Base-by-base conservation (phyloP, 768 basidiomycete genomes). In the Scleroderma citrinum region DNA sequence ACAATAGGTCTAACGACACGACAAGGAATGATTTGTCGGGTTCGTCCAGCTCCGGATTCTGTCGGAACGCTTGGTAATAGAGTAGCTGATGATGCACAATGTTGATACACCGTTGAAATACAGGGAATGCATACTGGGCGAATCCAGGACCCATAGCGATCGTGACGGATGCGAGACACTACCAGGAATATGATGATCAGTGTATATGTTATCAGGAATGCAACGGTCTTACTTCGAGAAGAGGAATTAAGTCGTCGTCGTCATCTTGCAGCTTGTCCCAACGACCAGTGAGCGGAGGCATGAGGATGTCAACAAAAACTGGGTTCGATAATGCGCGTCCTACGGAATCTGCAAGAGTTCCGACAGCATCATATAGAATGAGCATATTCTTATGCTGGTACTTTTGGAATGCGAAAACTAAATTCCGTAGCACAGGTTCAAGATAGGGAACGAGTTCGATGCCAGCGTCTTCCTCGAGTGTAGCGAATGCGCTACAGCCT, bases 311-410 rank as follows among this genome's bases (percentile, higher is more conserved):
- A 46, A 98, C 88, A 63, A 88, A 93, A 8, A 80, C 71, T 7
- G 90, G 78, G 63, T 93, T 90, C 61, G 87, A 83, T 53, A 99
- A 70, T 5, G 92, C 88, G 34, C 83, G 65, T 3, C 94, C 94
- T 38, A 99, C 96, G 4, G 94, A 92, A 62, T 99, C 96, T 7
- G 96, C 96, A 32, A 99, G 75, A 1, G 96, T 99, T 7, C 96
- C 96, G 40, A 99, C 87, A n/a, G 96, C 96, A 60, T 99, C 96
- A 62, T 98, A 98, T 29, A 99, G 72, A 52, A 98, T 99, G 56
- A 99, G 79, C 80, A 98, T 85, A 65, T 99, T 99, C 78, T 98
- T 98, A 69, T 96, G 94, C 64, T 99, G 96, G 68, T 99, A 99
- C 70, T 96, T 97, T 49, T 89, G 82, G 68, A 98, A 99, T 1